Conservation (phyloP, 2,329 filamentous ascomycete species). For the Phialophora chinensis region DNA sequence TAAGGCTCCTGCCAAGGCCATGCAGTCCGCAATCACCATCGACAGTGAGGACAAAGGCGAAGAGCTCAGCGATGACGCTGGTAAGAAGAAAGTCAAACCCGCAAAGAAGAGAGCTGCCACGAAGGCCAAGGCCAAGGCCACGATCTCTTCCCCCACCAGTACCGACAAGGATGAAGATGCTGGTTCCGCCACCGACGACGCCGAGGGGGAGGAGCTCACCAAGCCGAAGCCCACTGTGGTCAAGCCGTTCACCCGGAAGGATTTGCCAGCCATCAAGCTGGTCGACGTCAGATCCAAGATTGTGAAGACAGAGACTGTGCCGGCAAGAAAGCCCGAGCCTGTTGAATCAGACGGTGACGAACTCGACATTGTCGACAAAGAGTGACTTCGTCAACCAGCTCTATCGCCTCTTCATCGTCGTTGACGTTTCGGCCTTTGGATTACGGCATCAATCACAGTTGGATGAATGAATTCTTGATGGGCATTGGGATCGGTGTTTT, state of each 20-base stretch:
- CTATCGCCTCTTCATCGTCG: neutral
- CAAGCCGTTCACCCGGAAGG: too few relatives aligned
- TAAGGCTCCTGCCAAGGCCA: neutral
- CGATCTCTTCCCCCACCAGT: neutral
- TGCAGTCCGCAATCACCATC: neutral
- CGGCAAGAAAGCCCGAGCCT: neutral
- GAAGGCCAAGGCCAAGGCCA: neutral
- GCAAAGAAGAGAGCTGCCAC: neutral
- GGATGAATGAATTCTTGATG: neutral
- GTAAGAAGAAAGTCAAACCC: neutral
- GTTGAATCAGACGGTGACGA: neutral
- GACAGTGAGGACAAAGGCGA: neutral
- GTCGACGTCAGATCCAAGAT: neutral
- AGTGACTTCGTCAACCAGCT: neutral
- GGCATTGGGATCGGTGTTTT: neutral
- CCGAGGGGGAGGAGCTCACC: too few relatives aligned
- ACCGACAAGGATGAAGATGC: neutral
- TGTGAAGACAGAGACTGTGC: neutral
- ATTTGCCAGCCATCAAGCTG: too few relatives aligned
- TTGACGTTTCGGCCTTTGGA: too few relatives aligned
- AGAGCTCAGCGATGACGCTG: neutral
- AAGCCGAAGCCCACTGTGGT: too few relatives aligned
- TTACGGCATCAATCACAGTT: neutral
- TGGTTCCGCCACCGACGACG: too few relatives aligned
- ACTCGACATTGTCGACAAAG: neutral